Base-by-base conservation (phyloP, 768 basidiomycete species). In the Rhodotorula kratochvilovae region DNA sequence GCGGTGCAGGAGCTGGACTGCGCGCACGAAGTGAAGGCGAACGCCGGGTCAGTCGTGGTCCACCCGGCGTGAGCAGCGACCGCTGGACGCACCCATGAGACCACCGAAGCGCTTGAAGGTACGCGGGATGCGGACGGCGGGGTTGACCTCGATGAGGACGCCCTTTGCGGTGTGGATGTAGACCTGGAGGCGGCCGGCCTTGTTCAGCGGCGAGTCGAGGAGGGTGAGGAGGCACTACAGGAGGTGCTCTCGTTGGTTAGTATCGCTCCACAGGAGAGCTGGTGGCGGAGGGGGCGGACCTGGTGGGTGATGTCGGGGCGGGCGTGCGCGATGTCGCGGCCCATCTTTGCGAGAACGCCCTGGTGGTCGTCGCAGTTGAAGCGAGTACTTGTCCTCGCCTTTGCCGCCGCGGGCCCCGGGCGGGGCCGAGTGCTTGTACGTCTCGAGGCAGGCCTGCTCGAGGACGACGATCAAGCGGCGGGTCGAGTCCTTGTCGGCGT, bases 81-180 rank as follows among this genome's bases (percentile, higher is more conserved):
- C 7, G 3, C 4, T 16, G 16, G 35, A 72, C 84, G 72, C 78
- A 95, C 93, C 94, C 96, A 99, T 99, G 74, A 99, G 84, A 31
- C 96, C 96, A 68, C 91, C 92, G 82, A 99, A 99, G 17, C 96
- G 87, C 82, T 99, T 99, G 82, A 99, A 98, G 21, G 96, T 99
- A 73, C 96, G 86, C 19, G 96, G 96, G 77, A 99, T 99, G 66
- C 96, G 87, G 19, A 98, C 93, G 81, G 91, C 90, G 5, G 96
- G 96, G 81, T 99, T 98, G 76, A 98, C 92, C 82, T 99, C 95
- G 79, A 99, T 98, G 57, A 99, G 86, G 21, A 93, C 90, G 50
- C 93, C 93, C 77, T 90, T 91, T 27, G 92, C 90, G 25, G 96
- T 98, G 83, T 97, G 94, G 71, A 99, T 94, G 82, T 95, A 99